Percentiles rank a stretch among this genome's conserved stretches.
phyloP scores from a whole-genome alignment of 2,329 filamentous ascomycete genomes.

The Beauveria australis region DNA sequence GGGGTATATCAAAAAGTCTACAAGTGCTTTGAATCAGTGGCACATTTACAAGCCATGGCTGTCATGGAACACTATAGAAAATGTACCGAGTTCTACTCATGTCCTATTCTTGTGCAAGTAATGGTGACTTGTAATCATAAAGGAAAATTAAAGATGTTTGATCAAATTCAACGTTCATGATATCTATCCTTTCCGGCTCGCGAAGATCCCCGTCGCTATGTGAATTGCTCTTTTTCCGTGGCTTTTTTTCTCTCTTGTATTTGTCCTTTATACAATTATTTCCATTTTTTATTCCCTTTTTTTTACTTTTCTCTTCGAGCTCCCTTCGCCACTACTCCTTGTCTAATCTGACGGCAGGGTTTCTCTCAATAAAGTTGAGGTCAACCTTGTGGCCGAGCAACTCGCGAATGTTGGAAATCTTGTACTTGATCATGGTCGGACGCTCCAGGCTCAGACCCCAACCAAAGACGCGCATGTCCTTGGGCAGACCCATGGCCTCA shows the following conservation, averaged over 20 bases:
- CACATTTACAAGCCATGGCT: background rate
- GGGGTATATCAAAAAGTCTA: background rate
- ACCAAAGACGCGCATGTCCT: slow-evolving; percentile 86
- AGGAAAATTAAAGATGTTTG: background rate
- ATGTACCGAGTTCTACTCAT: too few species aligned
- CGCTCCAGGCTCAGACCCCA: slow-evolving; percentile 88
- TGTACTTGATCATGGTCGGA: slow-evolving; percentile 96
- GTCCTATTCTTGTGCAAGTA: too few species aligned
- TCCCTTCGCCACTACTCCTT: slow-evolving; percentile 51
- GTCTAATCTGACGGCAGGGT: slow-evolving; percentile 83
- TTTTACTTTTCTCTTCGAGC: background rate
- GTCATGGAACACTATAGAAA: too few species aligned
- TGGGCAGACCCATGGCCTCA: slow-evolving; percentile 86
- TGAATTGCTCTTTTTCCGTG: background rate
- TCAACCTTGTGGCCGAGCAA: slow-evolving; percentile 93
- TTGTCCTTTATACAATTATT: background rate
- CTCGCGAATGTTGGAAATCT: slow-evolving; percentile 83
- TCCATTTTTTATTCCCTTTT: background rate
- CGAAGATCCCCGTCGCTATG: background rate
- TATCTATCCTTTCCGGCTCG: background rate
- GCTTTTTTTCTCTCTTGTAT: background rate
- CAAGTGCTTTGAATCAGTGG: background rate
- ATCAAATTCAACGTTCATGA: background rate
- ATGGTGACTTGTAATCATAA: background rate
- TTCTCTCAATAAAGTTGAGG: slow-evolving; percentile 82